Percentiles rank a stretch among this genome's conserved stretches.
phyloP scores from a whole-genome alignment of 73 alveolate genomes.

The Tetrahymena thermophila region DNA sequence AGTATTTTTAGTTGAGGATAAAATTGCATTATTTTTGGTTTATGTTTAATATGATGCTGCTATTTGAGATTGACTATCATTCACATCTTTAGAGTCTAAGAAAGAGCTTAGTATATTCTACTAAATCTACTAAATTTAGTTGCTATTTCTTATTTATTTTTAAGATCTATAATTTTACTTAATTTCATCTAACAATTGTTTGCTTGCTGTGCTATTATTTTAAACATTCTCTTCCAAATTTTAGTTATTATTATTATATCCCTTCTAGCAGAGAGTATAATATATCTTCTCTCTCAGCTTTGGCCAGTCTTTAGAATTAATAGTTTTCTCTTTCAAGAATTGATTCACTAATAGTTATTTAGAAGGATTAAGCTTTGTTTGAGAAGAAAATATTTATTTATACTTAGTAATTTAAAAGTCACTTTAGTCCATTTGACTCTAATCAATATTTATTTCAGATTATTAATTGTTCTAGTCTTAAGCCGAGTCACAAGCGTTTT shows the following conservation, averaged over 20 bases:
- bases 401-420: neutral
- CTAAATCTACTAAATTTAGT: too few relatives aligned
- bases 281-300: neutral
- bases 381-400: neutral
- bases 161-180: neutral
- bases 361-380: neutral
- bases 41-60: neutral
- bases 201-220: neutral
- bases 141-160: neutral
- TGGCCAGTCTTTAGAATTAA: neutral
- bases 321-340: neutral
- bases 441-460: neutral
- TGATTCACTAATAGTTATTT: neutral
- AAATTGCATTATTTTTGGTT: neutral
- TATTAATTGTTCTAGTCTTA: neutral
- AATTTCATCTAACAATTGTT: neutral
- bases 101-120: neutral
- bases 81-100: neutral
- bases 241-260: neutral
- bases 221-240: neutral
- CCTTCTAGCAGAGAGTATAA: neutral
- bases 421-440: neutral
- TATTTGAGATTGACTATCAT: neutral
- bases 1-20: neutral
- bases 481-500: neutral